Evolutionary conservation across 2,329 filamentous ascomycete genomes (phyloP), one percentile per base, ranked within the genome.

Genomic region (Alternaria sp.): DNA sequence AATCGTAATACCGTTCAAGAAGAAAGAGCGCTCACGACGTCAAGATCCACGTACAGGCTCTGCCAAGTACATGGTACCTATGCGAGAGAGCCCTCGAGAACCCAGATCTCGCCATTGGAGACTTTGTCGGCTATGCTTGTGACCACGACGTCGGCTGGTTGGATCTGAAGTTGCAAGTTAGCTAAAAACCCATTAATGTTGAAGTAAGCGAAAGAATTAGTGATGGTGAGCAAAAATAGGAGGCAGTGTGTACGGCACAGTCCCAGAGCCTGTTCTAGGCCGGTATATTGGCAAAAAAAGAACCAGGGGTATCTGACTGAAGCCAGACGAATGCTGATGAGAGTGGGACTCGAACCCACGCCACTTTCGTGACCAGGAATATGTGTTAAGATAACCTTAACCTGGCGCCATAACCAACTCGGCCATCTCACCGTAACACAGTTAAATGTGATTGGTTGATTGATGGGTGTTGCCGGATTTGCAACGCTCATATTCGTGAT

Each of bases 31-130:
- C 2, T 3, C 32, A 14, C 4, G n/a, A 32, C 5, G 18, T 47
- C 18, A 11, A 34, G 4, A 22, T 18, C 3, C 18, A 20, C 8
- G 2, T 0, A 1, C 2, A 3, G 30, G 7, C 18, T 36, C 5
- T 49, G 2, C 0, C 7, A 6, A 24, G 3, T 26, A n/a, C 1
- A 48, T 22, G 7, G 7, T 18, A 9, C 14, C 30, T 66, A 76
- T 36, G 64, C 87, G 59, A 90, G 72, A 24, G 89, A 86, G 5
- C 83, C 84, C 66, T 87, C 87, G 61, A 92, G 74, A 38, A 94
- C 85, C 92, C 92, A 96, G 68, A 98, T 85, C 79, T 98, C 91
- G 4, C 95, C 95, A 75, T 98, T 99, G 4, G 88, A 86, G 18
- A 96, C 94, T 61, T 88, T 86, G 67, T 89, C 90, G 2, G 89